Base-by-base conservation (phyloP, 2,329 filamentous ascomycete species). In the Macrophomina phaseolina region DNA sequence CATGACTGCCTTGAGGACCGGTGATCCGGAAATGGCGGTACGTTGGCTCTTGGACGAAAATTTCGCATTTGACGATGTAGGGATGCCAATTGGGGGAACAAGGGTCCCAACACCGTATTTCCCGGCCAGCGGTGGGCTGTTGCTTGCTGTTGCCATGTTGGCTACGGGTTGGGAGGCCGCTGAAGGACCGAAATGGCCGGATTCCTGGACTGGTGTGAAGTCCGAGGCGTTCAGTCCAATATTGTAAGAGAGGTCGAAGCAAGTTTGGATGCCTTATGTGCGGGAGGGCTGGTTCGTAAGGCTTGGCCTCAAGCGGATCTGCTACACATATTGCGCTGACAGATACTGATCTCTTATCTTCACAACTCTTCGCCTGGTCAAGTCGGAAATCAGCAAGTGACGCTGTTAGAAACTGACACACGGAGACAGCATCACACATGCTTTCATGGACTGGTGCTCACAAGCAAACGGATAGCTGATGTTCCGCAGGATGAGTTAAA, bases 81-180 rank as follows among this genome's bases (percentile, higher is more conserved):
- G 86, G 0, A 86, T 86, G 73, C 82, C 84, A 0, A 74, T 84
- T 4, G 85, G 85, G 5, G 84, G 84, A 0, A 76, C 79, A 4
- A 78, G 82, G 49, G 86, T 87, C 8, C 80, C 85, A 1, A 87
- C 86, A 34, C 86, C 86, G 9, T 88, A 88, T 73, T 86, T 88
- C 67, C 86, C 86, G 0, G 82, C 81, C 23, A 79, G 81, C 42
- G 80, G 82, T 2, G 80, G 80, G 1, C 75, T 88, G 67, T 69
- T 88, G 70, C 72, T 86, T 38, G 84, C 84, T 0, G 77, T 85
- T 67, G 85, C 83, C 2, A 86, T 87, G 84, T 83, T 87, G 82
- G 82, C 83, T 11, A 84, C 84, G 1, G 86, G 75, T 1, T 87
- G 86, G 85, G 84, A 87, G 70, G 83, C 80, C 1, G 73, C 72